Evolutionary conservation across 2,329 filamentous ascomycete species (phyloP).

Genomic region (Epichloe gansuensis): DNA sequence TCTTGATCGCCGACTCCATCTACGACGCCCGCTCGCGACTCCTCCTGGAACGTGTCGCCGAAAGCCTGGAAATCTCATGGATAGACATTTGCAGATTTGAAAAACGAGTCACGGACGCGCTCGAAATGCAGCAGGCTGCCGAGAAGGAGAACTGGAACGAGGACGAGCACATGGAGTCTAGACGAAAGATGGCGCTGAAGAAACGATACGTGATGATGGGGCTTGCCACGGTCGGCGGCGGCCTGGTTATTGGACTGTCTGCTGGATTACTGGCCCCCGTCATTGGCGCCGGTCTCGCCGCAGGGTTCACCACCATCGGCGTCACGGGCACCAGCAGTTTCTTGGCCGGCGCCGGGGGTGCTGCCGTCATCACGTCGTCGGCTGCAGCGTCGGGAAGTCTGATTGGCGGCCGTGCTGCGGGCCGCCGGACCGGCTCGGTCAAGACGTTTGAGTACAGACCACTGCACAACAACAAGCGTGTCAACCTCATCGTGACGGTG

Average conservation of each 20-base stretch:
- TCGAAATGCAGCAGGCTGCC: slow-evolving; percentile 94
- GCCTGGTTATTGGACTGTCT: slow-evolving; percentile 87
- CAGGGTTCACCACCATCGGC: slow-evolving; percentile 89
- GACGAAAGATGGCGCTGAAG: slow-evolving; percentile 70
- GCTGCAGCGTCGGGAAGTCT: slow-evolving; percentile 77
- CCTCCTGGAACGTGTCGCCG: slow-evolving; percentile 71
- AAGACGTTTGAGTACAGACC: slow-evolving; percentile 95
- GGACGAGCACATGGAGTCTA: slow-evolving; percentile 78
- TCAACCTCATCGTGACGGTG: slow-evolving; percentile 89
- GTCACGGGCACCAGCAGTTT: slow-evolving; percentile 82
- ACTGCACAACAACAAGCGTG: slow-evolving; percentile 92
- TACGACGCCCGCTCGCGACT: slow-evolving; percentile 84
- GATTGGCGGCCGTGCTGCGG: slow-evolving; percentile 76
- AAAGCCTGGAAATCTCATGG: slow-evolving; percentile 71
- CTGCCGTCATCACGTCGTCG: slow-evolving; percentile 83
- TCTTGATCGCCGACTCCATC: slow-evolving; percentile 88
- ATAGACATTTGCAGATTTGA: slow-evolving; percentile 93
- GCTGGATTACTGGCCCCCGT: slow-evolving; percentile 84
- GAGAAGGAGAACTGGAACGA: slow-evolving; percentile 98
- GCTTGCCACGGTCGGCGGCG: slow-evolving; percentile 86
- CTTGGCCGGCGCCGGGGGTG: slow-evolving; percentile 79
- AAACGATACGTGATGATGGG: slow-evolving; percentile 90
- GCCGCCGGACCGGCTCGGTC: slow-evolving; percentile 78
- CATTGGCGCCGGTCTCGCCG: slow-evolving; percentile 85
- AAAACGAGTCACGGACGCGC: slow-evolving; percentile 87